phyloP scores from a whole-genome alignment of 2,329 filamentous ascomycete species.

The Clonostachys rosea region DNA sequence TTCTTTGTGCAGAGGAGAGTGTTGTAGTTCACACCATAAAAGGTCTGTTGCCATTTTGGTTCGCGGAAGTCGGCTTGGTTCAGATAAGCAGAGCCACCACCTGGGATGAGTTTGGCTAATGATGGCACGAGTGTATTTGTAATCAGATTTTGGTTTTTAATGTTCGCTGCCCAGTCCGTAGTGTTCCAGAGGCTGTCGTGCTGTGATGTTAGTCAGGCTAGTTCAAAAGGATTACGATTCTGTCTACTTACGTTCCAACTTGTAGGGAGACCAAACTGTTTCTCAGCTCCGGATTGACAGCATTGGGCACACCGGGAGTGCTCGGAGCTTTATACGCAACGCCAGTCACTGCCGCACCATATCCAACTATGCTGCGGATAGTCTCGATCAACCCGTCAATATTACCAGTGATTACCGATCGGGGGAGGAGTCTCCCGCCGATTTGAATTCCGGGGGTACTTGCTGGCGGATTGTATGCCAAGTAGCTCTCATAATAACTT shows the following conservation, averaged over 20 bases:
- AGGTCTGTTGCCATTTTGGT: slow-evolving; percentile 27
- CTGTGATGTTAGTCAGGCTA: not conserved
- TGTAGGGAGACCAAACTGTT: too few relatives aligned
- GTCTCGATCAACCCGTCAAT: too few relatives aligned
- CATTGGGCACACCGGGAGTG: not conserved
- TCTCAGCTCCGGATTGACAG: not conserved
- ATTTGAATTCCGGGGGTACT: too few relatives aligned
- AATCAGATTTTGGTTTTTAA: slow-evolving; percentile 3
- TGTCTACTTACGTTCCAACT: too few relatives aligned
- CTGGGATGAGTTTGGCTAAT: slow-evolving; percentile 26
- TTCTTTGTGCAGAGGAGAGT: slow-evolving; percentile 33
- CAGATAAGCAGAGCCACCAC: slow-evolving; percentile 30
- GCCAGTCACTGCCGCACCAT: not conserved
- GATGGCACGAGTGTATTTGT: slow-evolving; percentile 24
- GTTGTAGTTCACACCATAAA: slow-evolving; percentile 35
- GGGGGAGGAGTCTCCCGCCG: too few relatives aligned
- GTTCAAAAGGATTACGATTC: too few relatives aligned
- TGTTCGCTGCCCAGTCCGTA: slow-evolving; percentile 9
- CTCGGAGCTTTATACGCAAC: not conserved
- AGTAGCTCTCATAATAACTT: too few relatives aligned
- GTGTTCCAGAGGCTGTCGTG: slow-evolving; percentile 2
- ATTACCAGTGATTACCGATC: too few relatives aligned
- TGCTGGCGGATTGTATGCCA: too few relatives aligned
- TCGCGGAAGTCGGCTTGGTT: slow-evolving; percentile 40
- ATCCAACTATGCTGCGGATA: too few relatives aligned